Percentiles rank a stretch among this genome's conserved stretches.
These are phyloP conservation scores for Suillus sp. DNA, from an alignment of 768 basidiomycete genomes.

Conservation along the genomic window DNA sequence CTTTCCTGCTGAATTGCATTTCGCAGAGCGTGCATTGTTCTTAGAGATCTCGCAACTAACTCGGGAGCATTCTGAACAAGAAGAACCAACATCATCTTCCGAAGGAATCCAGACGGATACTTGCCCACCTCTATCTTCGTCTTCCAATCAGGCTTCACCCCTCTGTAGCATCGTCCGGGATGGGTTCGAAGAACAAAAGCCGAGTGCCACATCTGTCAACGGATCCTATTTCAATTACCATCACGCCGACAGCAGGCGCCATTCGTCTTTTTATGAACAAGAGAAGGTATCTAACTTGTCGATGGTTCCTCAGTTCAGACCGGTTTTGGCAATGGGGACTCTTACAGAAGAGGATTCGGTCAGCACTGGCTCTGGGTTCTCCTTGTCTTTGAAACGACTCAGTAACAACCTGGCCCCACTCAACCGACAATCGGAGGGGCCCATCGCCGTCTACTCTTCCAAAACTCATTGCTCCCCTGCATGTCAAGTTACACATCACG, in stretches of 20 bases:
- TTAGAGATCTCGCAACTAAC: constrained; percentile 24
- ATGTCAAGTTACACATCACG: constrained; percentile 22
- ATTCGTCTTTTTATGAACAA: constrained; percentile 12
- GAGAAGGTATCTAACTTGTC: constrained; percentile 5
- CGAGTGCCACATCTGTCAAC: no score
- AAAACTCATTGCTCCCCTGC: constrained; percentile 16
- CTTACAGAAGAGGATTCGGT: constrained; percentile 16
- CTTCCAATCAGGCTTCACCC: constrained; percentile 9
- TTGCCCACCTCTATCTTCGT: constrained; percentile 10
- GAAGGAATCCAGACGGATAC: constrained; percentile 15
- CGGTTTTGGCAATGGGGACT: constrained; percentile 11
- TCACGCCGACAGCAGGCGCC: not conserved
- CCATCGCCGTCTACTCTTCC: constrained; percentile 17
- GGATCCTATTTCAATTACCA: not conserved
- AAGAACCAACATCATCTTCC: constrained; percentile 4
- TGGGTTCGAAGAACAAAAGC: not conserved
- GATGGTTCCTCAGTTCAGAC: constrained; percentile 15
- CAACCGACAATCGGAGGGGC: constrained; percentile 23
- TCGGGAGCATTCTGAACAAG: constrained; percentile 13
- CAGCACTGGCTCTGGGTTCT: constrained; percentile 22
- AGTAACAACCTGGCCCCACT: constrained; percentile 33
- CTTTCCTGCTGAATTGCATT: constrained; percentile 4
- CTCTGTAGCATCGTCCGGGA: constrained; percentile 11
- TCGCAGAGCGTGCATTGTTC: constrained; percentile 29
- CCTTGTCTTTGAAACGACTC: constrained; percentile 36